A percentile compares a stretch with the other conserved stretches of the same genome.
Conservation (phyloP, 1,284 basidiomycete species). For the Rhodotorula sp. region DNA sequence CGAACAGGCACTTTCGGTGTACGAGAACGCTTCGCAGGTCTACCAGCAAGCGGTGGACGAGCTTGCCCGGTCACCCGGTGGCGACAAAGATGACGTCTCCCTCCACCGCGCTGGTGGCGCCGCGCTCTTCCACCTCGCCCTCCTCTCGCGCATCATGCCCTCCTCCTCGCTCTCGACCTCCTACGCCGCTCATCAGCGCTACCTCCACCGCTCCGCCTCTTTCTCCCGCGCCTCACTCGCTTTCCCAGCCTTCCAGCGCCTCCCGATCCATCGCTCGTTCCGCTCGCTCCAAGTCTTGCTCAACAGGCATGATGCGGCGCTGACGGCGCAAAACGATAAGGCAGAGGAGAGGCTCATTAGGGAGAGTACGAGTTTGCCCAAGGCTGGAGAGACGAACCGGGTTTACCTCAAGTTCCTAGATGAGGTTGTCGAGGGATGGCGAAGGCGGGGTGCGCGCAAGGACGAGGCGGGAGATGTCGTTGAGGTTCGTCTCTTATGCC, state of each 20-base stretch:
- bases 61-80: not conserved
- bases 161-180: constrained; percentile 9
- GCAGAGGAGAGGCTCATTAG: constrained; percentile 41
- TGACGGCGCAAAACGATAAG: constrained; percentile 2
- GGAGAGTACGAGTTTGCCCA: constrained; percentile 69
- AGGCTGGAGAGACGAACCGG: constrained; percentile 74
- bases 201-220: constrained; percentile 1
- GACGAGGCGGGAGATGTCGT: constrained; percentile 53
- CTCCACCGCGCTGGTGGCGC: constrained; percentile 29
- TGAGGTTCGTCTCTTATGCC: constrained; percentile 11
- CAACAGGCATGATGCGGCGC: not conserved
- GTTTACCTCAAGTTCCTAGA: constrained; percentile 82
- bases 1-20: not conserved
- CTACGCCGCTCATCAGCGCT: not conserved
- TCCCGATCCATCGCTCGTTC: constrained; percentile 21
- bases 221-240: constrained; percentile 1
- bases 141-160: not conserved
- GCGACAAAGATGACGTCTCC: constrained; percentile 20
- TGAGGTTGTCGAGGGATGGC: constrained; percentile 76
- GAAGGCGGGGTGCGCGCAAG: constrained; percentile 61
- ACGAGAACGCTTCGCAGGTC: constrained; percentile 5
- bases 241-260: constrained; percentile 9
- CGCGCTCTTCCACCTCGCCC: not conserved
- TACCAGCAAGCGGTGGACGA: constrained; percentile 21
- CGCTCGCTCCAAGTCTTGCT: not conserved